Percentiles rank a stretch among this genome's conserved stretches.
Conservation (phyloP, 495 filamentous ascomycete species). For the Astrocystis sublimbata region DNA sequence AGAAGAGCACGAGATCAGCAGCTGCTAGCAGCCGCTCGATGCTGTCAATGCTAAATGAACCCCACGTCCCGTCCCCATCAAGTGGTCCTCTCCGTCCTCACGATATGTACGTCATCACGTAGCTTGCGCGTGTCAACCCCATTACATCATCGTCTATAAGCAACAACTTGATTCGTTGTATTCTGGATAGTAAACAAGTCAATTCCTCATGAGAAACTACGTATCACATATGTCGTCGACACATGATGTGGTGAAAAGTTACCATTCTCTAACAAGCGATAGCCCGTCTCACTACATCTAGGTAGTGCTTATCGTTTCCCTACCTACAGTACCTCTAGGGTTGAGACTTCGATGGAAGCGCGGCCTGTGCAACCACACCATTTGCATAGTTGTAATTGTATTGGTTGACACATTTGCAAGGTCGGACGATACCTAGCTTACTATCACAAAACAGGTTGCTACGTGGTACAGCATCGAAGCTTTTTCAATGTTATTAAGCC, state of each 20-base stretch:
- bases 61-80: not conserved
- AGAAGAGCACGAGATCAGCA: not conserved
- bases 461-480: not conserved
- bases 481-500: too few species aligned
- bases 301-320: too few species aligned
- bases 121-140: not conserved
- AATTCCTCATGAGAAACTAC: too few species aligned
- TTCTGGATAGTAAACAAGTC: too few species aligned
- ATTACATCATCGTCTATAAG: not conserved
- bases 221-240: too few species aligned
- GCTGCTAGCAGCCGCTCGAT: not conserved
- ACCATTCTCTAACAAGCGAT: too few species aligned
- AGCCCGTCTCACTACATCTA: too few species aligned
- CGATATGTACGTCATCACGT: not conserved
- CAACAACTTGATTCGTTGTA: too few species aligned
- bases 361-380: not conserved
- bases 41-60: not conserved
- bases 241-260: too few species aligned
- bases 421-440: not conserved
- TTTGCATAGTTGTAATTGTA: not conserved
- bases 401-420: not conserved
- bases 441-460: not conserved
- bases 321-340: too few species aligned
- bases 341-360: not conserved
- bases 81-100: not conserved